Conservation (phyloP, 2,329 filamentous ascomycete species). For the Ophiostoma australiae region DNA sequence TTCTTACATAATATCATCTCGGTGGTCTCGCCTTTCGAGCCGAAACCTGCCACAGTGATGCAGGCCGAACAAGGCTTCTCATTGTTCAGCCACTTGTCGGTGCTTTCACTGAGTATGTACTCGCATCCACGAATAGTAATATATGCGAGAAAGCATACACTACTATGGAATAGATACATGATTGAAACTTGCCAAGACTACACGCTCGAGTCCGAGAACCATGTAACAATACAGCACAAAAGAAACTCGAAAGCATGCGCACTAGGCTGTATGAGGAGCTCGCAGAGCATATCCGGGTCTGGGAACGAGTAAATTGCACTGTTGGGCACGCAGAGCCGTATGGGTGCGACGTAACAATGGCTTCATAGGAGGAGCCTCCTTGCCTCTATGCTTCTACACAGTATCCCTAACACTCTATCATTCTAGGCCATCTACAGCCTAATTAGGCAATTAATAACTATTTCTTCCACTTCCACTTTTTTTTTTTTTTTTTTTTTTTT, state of each 20-base stretch:
- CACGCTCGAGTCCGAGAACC: background rate
- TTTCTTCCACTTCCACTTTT: background rate
- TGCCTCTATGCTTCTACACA: too few species aligned
- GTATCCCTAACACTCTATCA: background rate
- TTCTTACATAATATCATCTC: background rate
- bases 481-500: background rate
- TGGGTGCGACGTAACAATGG: background rate
- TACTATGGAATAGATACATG: background rate
- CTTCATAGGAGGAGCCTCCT: background rate
- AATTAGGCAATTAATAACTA: background rate
- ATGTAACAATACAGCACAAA: slow-evolving; percentile 1
- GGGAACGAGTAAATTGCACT: background rate
- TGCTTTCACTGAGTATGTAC: background rate
- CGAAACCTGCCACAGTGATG: background rate
- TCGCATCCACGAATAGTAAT: background rate
- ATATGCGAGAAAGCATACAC: background rate
- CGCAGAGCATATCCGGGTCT: background rate
- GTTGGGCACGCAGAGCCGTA: background rate
- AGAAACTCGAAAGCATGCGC: background rate
- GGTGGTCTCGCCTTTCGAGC: background rate
- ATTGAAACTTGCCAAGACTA: background rate
- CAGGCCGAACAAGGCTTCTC: background rate
- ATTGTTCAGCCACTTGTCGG: background rate
- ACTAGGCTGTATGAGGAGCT: background rate
- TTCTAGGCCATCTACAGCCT: background rate